Evolutionary conservation across 176 grass and related monocot species (phyloP).

Genomic region (Luzula sylvatica): DNA sequence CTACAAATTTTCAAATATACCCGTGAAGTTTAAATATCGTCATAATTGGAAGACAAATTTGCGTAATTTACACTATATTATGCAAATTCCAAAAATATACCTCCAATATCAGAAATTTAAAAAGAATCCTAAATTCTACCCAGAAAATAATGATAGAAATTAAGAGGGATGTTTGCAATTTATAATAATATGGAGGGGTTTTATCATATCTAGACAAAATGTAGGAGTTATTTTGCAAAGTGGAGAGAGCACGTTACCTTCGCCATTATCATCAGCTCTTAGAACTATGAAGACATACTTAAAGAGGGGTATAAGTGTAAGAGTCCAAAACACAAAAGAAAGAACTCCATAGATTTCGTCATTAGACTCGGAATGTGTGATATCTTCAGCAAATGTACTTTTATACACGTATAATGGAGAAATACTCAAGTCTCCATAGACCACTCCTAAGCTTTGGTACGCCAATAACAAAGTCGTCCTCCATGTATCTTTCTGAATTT

Average conservation of each 20-base stretch:
- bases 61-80: no score
- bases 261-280: conserved; percentile 86
- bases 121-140: background rate
- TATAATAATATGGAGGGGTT: no score
- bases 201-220: no score
- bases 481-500: conserved; percentile 82
- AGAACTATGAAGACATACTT: conserved; percentile 97
- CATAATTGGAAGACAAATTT: no score
- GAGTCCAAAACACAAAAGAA: conserved; percentile 98
- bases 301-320: conserved; percentile 84
- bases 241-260: conserved; percentile 37
- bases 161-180: no score
- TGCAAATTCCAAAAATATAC: no score
- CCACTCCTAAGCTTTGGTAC: conserved; percentile 94
- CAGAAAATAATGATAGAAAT: no score
- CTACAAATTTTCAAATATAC: conserved; percentile 27
- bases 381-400: conserved; percentile 97
- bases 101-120: background rate
- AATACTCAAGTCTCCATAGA: conserved; percentile 94
- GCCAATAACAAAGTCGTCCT: conserved; percentile 73
- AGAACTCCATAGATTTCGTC: conserved; percentile 94
- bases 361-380: conserved; percentile 84
- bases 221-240: no score
- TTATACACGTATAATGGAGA: conserved; percentile 90
- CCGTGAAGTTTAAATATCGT: background rate